Percentiles rank a stretch among this genome's conserved stretches.
These are phyloP conservation scores for Penicillium soppii DNA, from an alignment of 495 filamentous ascomycete species.

Conservation along the genomic window DNA sequence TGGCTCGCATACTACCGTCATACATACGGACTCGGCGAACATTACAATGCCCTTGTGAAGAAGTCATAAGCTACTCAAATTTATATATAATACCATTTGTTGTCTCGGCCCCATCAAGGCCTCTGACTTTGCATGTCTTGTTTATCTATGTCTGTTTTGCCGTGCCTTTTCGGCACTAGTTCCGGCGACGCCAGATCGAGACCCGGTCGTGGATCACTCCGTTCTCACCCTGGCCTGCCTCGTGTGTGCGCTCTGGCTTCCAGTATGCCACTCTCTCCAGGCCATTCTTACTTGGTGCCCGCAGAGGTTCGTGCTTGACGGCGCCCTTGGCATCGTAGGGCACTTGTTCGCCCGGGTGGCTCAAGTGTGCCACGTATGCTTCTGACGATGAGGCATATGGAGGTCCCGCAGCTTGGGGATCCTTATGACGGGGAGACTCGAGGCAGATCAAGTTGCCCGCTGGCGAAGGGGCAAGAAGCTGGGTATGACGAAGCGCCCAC, in stretches of 20 bases:
- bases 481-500: conserved; percentile 68
- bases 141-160: conserved; percentile 5
- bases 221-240: conserved; percentile 36
- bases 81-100: conserved; percentile 5
- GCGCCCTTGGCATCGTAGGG: conserved; percentile 56
- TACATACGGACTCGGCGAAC: conserved; percentile 88
- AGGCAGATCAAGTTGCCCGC: conserved; percentile 70
- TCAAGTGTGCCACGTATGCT: conserved; percentile 66
- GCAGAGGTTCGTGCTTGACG: conserved; percentile 46
- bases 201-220: conserved; percentile 37
- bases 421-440: conserved; percentile 76
- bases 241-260: conserved; percentile 68
- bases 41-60: conserved; percentile 82
- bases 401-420: conserved; percentile 60
- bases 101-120: neutral
- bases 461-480: conserved; percentile 58
- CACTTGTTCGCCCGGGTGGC: conserved; percentile 63
- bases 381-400: conserved; percentile 63
- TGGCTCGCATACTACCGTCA: conserved; percentile 97
- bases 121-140: neutral
- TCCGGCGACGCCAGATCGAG: conserved; percentile 37
- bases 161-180: conserved; percentile 13
- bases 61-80: conserved; percentile 10
- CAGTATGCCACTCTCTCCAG: conserved; percentile 62
- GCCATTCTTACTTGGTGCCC: conserved; percentile 37